Base-by-base conservation (phyloP, 2,329 filamentous ascomycete species). In the Cryphonectria japonica region DNA sequence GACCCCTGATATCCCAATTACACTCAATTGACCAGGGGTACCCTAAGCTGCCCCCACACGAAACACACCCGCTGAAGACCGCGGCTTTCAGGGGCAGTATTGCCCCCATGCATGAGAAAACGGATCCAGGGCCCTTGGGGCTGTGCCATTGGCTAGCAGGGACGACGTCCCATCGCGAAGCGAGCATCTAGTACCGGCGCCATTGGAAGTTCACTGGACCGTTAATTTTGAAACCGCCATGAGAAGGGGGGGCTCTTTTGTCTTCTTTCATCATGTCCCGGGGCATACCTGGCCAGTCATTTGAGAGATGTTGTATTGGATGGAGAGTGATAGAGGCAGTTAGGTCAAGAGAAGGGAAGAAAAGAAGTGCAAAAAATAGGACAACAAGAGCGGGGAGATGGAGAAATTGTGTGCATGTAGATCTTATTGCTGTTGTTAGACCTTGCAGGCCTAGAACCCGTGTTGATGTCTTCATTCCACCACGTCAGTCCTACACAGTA, bases 1-100 rank as follows among this genome's bases (percentile, higher is more conserved):
- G 71, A 43, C 71, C 71, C 71, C 71, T 72, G 71, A 71, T 43
- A 16, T 22, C 59, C 46, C 32, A 66, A 70, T 72, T 68, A 69
- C 46, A 9, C 52, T 46, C 41, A 54, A 37, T 43, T 43, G 26
- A 41, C 32, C 71, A 72, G 68, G 71, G 65, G 8, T 16, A 66
- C 60, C 71, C 65, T 54, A 34, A 66, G 22, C 63, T 8, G 26
- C 34, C 68, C 57, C 66, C 71, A 72, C 69, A 70, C 67, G 68
- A 72, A 72, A 72, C 71, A 66, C 50, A 66, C 41, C 19, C 59
- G 59, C 34, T 22, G 32, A 61, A 61, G 59, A 22, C 59, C 43
- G 65, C 66, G 65, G 71, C 68, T 69, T 65, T 69, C 68, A 66
- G 70, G 70, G 70, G 66, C 64, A 66, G 29, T 26, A 32, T 32